Evolutionary conservation across 2,329 filamentous ascomycete species (phyloP).

Genomic region (Xenosphaeropsis pyriputrescens): DNA sequence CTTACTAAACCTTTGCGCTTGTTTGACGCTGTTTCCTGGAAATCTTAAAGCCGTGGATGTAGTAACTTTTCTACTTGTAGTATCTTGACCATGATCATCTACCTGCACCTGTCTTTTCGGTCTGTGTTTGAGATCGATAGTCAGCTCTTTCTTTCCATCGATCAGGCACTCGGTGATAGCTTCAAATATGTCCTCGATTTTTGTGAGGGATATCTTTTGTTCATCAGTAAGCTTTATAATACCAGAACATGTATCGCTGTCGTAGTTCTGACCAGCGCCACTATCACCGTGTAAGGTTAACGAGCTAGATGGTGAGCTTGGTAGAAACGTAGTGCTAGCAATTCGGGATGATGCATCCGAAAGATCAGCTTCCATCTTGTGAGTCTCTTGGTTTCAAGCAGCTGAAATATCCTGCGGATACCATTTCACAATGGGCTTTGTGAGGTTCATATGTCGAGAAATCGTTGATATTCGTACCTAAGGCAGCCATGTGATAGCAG

Average conservation of each 20-base stretch:
- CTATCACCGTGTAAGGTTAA: neutral
- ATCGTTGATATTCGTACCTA: no score
- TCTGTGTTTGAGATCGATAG: conserved; percentile 29
- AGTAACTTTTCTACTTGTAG: neutral
- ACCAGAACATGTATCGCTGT: no score
- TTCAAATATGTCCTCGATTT: conserved; percentile 40
- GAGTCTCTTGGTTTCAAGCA: no score
- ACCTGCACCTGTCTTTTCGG: conserved; percentile 2
- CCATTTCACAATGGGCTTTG: no score
- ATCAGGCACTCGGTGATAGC: conserved; percentile 31
- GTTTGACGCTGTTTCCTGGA: conserved; percentile 29
- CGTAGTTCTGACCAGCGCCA: no score
- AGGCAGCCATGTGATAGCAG: no score
- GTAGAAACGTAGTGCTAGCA: no score
- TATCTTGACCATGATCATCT: neutral
- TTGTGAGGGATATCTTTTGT: conserved; percentile 7
- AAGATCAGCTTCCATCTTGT: no score
- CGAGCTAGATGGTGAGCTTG: neutral
- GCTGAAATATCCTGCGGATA: no score
- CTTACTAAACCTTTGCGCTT: conserved; percentile 37
- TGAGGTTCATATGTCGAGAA: no score
- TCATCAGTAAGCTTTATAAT: no score
- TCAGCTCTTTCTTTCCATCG: conserved; percentile 26
- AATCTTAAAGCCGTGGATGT: conserved; percentile 20
- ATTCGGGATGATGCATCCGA: no score